A percentile compares a stretch with the other conserved stretches of the same genome.
Conservation (phyloP, 768 basidiomycete genomes). For the Chalciporus pseudorubinellus region DNA sequence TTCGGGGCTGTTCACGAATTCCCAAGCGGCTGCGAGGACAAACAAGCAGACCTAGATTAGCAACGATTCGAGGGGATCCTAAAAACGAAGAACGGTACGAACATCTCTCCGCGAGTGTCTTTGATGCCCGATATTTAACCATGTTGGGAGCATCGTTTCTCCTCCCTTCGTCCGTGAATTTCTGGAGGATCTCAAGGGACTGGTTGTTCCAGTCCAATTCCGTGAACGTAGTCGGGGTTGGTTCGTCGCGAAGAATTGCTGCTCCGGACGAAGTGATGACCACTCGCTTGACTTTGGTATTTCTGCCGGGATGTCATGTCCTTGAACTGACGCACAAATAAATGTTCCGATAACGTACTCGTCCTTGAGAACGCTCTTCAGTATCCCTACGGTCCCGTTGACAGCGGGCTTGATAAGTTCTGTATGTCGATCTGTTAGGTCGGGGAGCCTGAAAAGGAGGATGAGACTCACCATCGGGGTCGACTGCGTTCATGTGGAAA, state of each 20-base stretch:
- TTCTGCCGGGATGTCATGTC: conserved; percentile 1
- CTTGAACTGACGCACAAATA: not conserved
- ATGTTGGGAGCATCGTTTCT: conserved; percentile 32
- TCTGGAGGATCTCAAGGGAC: conserved; percentile 36
- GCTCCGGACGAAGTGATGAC: conserved; percentile 67
- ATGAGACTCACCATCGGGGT: conserved; percentile 36
- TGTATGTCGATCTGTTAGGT: conserved; percentile 17
- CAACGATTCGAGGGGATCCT: not conserved
- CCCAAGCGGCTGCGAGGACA: conserved; percentile 45
- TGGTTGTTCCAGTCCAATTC: conserved; percentile 64
- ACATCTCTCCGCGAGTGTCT: conserved; percentile 65
- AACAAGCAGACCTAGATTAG: not conserved
- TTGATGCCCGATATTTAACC: conserved; percentile 56
- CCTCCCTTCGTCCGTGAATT: conserved; percentile 48
- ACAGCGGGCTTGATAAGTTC: conserved; percentile 72
- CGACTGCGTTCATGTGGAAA: conserved; percentile 44
- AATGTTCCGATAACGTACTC: conserved; percentile 33
- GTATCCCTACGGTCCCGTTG: conserved; percentile 61
- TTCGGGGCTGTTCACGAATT: conserved; percentile 32
- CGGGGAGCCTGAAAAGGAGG: no score
- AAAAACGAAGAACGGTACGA: not conserved
- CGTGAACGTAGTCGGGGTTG: conserved; percentile 32
- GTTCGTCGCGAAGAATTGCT: conserved; percentile 36
- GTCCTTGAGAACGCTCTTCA: conserved; percentile 56
- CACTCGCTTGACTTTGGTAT: conserved; percentile 58